phyloP scores from a whole-genome alignment of 805 yeast genomes.

The Zygotorulaspora florentina region DNA sequence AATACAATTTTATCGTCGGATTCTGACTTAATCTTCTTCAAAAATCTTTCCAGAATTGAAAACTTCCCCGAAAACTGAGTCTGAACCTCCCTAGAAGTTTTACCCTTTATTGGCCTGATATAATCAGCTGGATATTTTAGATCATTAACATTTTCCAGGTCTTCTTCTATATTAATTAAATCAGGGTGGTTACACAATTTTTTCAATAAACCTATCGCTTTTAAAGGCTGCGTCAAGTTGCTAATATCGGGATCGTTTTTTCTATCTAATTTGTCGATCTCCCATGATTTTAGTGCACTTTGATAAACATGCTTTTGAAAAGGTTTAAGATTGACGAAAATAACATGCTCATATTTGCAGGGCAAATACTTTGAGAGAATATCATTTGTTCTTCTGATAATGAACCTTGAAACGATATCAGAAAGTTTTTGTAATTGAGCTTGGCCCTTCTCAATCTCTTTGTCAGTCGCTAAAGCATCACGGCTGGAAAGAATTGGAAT shows the following conservation, averaged over 20 bases:
- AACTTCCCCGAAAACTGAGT: slow-evolving; percentile 86
- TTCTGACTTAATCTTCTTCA: slow-evolving; percentile 67
- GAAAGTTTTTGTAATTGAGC: slow-evolving; percentile 65
- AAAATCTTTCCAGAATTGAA: slow-evolving; percentile 75
- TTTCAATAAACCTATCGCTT: slow-evolving; percentile 83
- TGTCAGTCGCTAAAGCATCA: slow-evolving; percentile 83
- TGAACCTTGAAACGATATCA: slow-evolving; percentile 76
- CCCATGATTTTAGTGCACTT: slow-evolving; percentile 75
- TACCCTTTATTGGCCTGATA: slow-evolving; percentile 20
- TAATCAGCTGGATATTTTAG: slow-evolving; percentile 71
- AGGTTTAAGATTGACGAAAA: slow-evolving; percentile 80
- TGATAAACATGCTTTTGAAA: slow-evolving; percentile 69
- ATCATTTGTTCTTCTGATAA: slow-evolving; percentile 93
- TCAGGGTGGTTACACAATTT: slow-evolving; percentile 95
- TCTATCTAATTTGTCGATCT: slow-evolving; percentile 52
- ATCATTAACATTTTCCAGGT: slow-evolving; percentile 54
- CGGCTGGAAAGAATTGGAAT: slow-evolving; percentile 75
- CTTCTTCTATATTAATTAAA: slow-evolving; percentile 67
- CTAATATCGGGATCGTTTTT: slow-evolving; percentile 15
- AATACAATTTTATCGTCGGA: slow-evolving; percentile 93
- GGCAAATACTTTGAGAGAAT: slow-evolving; percentile 91
- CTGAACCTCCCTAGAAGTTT: slow-evolving; percentile 53
- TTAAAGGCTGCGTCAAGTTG: slow-evolving; percentile 60
- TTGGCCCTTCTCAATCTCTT: slow-evolving; percentile 67
- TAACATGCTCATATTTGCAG: slow-evolving; percentile 92